Conservation (phyloP, 768 basidiomycete species). For the Crucibulum laeve region DNA sequence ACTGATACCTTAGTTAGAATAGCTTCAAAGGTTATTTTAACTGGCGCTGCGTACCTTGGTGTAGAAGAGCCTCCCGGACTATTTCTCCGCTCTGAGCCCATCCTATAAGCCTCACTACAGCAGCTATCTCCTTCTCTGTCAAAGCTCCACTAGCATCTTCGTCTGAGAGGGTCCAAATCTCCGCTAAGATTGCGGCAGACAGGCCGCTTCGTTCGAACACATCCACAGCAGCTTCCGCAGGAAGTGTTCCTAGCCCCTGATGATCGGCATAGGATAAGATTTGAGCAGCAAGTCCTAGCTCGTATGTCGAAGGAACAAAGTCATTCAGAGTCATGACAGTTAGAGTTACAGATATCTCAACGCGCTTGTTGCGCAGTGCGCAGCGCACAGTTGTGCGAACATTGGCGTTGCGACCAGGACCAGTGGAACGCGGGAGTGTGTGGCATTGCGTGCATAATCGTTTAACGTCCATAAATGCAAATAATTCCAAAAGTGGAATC, state of each 20-base stretch:
- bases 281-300: slow-evolving; percentile 20
- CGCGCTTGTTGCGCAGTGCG: too few species aligned
- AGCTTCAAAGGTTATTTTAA: not conserved
- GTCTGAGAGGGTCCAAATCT: slow-evolving; percentile 65
- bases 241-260: slow-evolving; percentile 17
- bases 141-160: slow-evolving; percentile 53
- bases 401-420: too few species aligned
- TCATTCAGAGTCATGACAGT: not conserved
- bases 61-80: slow-evolving; percentile 34
- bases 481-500: too few species aligned
- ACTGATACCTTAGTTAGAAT: slow-evolving; percentile 25
- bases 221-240: slow-evolving; percentile 45
- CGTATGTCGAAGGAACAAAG: slow-evolving; percentile 21
- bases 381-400: too few species aligned
- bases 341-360: too few species aligned
- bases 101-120: slow-evolving; percentile 60
- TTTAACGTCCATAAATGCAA: too few species aligned
- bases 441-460: too few species aligned
- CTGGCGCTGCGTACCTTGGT: slow-evolving; percentile 35
- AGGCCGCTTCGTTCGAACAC: slow-evolving; percentile 54
- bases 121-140: slow-evolving; percentile 48
- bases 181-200: slow-evolving; percentile 46
- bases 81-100: slow-evolving; percentile 55
- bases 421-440: too few species aligned
- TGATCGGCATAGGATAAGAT: slow-evolving; percentile 23